Evolutionary conservation across 306 rosid genomes (phyloP).

Genomic region (Spatholobus suberectus): DNA sequence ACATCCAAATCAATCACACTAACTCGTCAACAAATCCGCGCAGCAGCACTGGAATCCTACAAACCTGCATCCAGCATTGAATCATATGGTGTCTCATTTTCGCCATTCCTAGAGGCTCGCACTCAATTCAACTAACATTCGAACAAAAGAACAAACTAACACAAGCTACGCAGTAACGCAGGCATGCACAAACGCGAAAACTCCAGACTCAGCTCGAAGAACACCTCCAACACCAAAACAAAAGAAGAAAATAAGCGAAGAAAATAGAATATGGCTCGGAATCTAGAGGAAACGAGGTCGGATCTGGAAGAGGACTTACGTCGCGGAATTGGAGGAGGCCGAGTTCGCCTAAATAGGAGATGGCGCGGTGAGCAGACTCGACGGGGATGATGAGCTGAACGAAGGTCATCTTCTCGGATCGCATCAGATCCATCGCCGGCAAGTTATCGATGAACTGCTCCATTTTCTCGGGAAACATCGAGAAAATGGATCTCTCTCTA

Average conservation of each 20-base stretch:
- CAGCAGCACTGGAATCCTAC: conserved; percentile 22
- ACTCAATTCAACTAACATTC: conserved; percentile 32
- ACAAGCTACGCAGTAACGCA: not conserved
- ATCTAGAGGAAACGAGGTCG: conserved; percentile 10
- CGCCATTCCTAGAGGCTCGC: conserved; percentile 5
- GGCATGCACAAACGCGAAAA: conserved; percentile 19
- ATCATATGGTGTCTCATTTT: conserved; percentile 27
- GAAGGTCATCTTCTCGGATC: conserved; percentile 98
- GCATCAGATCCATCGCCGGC: conserved; percentile 97
- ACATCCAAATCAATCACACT: conserved; percentile 42
- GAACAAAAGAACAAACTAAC: not conserved
- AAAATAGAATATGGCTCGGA: not conserved
- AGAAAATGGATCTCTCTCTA: conserved; percentile 47
- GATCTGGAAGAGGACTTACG: conserved; percentile 61
- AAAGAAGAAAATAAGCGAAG: conserved; percentile 22
- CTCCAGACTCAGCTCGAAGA: conserved; percentile 17
- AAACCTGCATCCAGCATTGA: conserved; percentile 28
- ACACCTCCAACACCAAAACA: conserved; percentile 15
- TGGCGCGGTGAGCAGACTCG: conserved; percentile 94
- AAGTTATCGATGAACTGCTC: conserved; percentile 75
- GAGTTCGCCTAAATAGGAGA: conserved; percentile 93
- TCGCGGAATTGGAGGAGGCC: conserved; percentile 96
- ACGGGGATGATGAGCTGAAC: conserved; percentile 96
- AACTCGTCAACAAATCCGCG: conserved; percentile 26
- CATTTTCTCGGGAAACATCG: conserved; percentile 68